phyloP scores from a whole-genome alignment of 179 eudicot species.

The Silene vulgaris region DNA sequence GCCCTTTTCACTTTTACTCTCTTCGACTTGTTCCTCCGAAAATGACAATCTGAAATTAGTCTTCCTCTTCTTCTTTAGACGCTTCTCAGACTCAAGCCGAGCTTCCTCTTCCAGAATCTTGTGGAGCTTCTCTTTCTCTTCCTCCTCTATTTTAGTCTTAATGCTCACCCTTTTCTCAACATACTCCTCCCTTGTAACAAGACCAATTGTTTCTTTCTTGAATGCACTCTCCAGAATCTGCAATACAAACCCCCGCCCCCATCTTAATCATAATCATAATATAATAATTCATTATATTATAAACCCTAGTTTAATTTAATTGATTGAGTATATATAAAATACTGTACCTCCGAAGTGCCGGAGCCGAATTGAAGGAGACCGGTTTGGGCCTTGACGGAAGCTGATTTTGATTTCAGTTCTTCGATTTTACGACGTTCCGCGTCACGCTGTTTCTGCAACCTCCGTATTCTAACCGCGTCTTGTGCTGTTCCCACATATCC shows the following conservation, averaged over 20 bases:
- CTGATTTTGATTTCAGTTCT: constrained; percentile 74
- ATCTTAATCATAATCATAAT: too few species aligned
- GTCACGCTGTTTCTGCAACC: constrained; percentile 93
- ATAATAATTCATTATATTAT: too few species aligned
- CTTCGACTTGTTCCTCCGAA: constrained; percentile 63
- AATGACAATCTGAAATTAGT: constrained; percentile 69
- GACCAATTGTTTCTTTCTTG: constrained; percentile 95
- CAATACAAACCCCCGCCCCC: too few species aligned
- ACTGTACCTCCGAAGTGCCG: constrained; percentile 29
- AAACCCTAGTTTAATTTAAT: too few species aligned
- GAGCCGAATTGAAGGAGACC: constrained; percentile 97
- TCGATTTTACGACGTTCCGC: constrained; percentile 85
- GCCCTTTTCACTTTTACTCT: constrained; percentile 39
- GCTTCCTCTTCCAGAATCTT: constrained; percentile 94
- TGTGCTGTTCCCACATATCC: constrained; percentile 96
- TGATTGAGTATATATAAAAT: too few species aligned
- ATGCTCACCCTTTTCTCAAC: constrained; percentile 97
- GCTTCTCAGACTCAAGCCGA: constrained; percentile 74
- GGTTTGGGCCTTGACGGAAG: constrained; percentile 66
- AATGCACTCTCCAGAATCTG: constrained; percentile 79
- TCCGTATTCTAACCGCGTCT: constrained; percentile 82
- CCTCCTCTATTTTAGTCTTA: constrained; percentile 81
- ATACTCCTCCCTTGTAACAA: constrained; percentile 86
- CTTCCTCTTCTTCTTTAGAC: constrained; percentile 71
- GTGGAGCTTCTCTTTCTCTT: constrained; percentile 90